These are phyloP conservation scores for Wallemia hederae DNA, from an alignment of 1,284 basidiomycete genomes.

Conservation along the genomic window DNA sequence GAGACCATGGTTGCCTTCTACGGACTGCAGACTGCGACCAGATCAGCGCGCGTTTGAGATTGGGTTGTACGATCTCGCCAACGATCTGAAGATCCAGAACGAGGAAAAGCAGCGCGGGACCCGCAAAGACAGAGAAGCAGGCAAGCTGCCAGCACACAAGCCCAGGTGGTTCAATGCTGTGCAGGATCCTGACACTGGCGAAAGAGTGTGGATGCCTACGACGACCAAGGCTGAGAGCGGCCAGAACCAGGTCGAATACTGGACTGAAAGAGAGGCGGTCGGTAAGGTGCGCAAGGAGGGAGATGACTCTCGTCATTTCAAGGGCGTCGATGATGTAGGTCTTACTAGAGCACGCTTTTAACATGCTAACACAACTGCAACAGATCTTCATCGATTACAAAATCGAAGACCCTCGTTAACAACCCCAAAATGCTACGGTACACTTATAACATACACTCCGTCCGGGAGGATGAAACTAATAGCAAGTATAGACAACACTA, in stretches of 20 bases:
- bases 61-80: slow-evolving; percentile 70
- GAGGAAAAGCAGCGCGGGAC: slow-evolving; percentile 67
- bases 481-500: too few relatives aligned
- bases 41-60: slow-evolving; percentile 87
- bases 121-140: slow-evolving; percentile 44
- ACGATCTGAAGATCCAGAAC: slow-evolving; percentile 53
- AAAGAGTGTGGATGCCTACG: slow-evolving; percentile 50
- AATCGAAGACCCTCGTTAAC: background rate
- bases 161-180: slow-evolving; percentile 54
- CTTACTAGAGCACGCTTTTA: background rate
- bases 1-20: slow-evolving; percentile 47
- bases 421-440: background rate
- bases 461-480: background rate
- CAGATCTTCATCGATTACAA: background rate
- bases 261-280: slow-evolving; percentile 38
- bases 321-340: background rate
- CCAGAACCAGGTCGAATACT: slow-evolving; percentile 34
- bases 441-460: too few relatives aligned
- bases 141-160: slow-evolving; percentile 36
- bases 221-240: slow-evolving; percentile 20
- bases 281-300: slow-evolving; percentile 24
- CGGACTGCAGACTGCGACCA: slow-evolving; percentile 74
- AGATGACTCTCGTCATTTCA: slow-evolving; percentile 6
- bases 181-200: slow-evolving; percentile 55
- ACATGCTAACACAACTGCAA: background rate